Evolutionary conservation across 1,284 basidiomycete species (phyloP).

Genomic region (Amylostereum areolatum): DNA sequence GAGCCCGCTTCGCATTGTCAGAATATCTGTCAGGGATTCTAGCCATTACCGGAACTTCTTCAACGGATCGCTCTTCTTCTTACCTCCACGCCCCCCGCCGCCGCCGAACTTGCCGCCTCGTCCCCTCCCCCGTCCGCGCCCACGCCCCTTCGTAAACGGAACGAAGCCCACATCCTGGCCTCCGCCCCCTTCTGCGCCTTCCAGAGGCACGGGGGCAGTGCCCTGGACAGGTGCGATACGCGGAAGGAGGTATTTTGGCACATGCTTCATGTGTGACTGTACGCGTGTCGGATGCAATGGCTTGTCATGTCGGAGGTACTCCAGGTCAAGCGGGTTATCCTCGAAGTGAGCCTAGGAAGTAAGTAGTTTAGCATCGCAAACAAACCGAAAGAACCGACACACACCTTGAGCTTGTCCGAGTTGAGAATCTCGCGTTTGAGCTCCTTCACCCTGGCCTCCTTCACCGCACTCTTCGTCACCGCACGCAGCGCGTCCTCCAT

Average conservation of each 20-base stretch:
- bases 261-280: slow-evolving; percentile 92
- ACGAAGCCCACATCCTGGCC: slow-evolving; percentile 45
- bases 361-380: neutral
- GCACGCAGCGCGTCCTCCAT: slow-evolving; percentile 94
- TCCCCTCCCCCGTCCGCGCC: slow-evolving; percentile 43
- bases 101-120: slow-evolving; percentile 26
- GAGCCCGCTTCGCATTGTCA: neutral
- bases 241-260: slow-evolving; percentile 91
- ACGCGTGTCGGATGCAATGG: slow-evolving; percentile 84
- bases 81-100: slow-evolving; percentile 39
- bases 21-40: neutral
- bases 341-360: slow-evolving; percentile 85
- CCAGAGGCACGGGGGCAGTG: slow-evolving; percentile 22
- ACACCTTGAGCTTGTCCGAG: slow-evolving; percentile 91
- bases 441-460: slow-evolving; percentile 93
- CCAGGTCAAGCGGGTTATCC: slow-evolving; percentile 92
- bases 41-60: slow-evolving; percentile 49
- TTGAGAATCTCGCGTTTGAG: slow-evolving; percentile 92
- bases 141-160: slow-evolving; percentile 59
- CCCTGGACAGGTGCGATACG: slow-evolving; percentile 56
- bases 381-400: slow-evolving; percentile 14
- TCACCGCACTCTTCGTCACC: slow-evolving; percentile 82
- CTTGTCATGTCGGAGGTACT: slow-evolving; percentile 92
- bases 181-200: slow-evolving; percentile 17
- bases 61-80: slow-evolving; percentile 69